These are phyloP conservation scores for Cryptococcus sp. DNA, from an alignment of 1,284 basidiomycete species.

Conservation along the genomic window DNA sequence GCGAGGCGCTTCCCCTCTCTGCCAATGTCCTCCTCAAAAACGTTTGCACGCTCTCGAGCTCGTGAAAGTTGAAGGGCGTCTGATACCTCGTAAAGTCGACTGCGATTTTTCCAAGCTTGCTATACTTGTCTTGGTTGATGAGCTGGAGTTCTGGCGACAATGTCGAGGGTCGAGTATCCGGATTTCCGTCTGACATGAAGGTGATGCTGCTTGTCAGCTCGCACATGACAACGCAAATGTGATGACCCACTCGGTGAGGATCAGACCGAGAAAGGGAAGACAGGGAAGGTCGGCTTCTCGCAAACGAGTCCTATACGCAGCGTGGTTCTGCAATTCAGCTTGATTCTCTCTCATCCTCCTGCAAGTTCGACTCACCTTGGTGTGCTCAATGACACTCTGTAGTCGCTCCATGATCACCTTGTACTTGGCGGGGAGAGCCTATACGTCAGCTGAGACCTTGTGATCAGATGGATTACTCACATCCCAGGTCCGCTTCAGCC, in stretches of 20 bases:
- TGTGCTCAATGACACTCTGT: constrained; percentile 82
- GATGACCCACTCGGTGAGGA: constrained; percentile 50
- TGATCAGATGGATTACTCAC: constrained; percentile 50
- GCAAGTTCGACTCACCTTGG: constrained; percentile 42
- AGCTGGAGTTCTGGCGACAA: constrained; percentile 69
- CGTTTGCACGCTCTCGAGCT: constrained; percentile 41
- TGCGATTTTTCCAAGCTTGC: constrained; percentile 81
- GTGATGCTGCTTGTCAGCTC: constrained; percentile 55
- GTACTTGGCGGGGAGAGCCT: constrained; percentile 82
- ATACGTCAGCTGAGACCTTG: constrained; percentile 23
- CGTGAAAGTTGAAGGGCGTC: constrained; percentile 44
- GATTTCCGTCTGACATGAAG: constrained; percentile 92
- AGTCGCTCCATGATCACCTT: constrained; percentile 71
- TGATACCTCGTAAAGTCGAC: constrained; percentile 95
- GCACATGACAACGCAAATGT: not conserved
- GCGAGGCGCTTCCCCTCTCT: constrained; percentile 41
- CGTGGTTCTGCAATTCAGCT: constrained; percentile 29
- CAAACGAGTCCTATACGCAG: constrained; percentile 75
- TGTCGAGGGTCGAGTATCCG: constrained; percentile 74
- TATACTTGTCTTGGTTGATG: constrained; percentile 93
- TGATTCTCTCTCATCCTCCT: not conserved
- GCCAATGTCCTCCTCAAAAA: constrained; percentile 39
- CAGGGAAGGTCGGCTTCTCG: constrained; percentile 78
- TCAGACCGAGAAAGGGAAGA: constrained; percentile 78
- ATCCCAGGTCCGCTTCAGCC: constrained; percentile 89